Base-by-base conservation (phyloP, 371 early-diverging fungal genomes). In the Mucor circinelloides region DNA sequence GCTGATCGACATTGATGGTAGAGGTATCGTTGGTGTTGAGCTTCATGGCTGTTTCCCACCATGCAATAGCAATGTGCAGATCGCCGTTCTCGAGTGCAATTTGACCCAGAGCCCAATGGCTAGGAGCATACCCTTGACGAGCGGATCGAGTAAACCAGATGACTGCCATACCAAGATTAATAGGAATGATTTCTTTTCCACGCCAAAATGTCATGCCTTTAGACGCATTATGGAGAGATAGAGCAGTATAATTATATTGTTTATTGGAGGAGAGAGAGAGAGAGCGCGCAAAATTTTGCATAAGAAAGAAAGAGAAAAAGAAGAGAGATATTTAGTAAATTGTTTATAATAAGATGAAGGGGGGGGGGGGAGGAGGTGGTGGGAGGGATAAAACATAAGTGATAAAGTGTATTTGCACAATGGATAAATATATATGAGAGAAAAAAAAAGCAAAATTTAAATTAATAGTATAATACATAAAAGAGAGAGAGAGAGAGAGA, bases 61-160 rank as follows among this genome's bases (percentile, higher is more conserved):
- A 76, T 0, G 63, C 64, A 17, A 68, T 62, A 1, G 82, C 82
- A n/a, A 79, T 60, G 38, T 79, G 75, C 30, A 71, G 61, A 46
- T 79, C 77, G 9, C 77, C 74, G 21, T 75, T 73, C 30, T 81
- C 79, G 6, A 75, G 40, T 10, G 77, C 76, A 63, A 81, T 77
- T 50, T 77, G 75, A 6, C 82, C 82, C 13, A 81, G 67, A 8
- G 76, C 80, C 75, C 75, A 80, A 40, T 75, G 72, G 25, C 80
- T 80, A 13, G 64, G 64, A 28, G 71, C 60, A 28, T 72, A 72
- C 1, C 70, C 69, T 67, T 77, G 77, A 10, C 59, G 63, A 31
- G 80, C 80, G 8, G 80, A 69, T 28, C 64, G 58, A 10, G 75
- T 77, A 56, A 80, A 77, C 73, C 75, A 77, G n/a, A 68, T 60